Conservation (phyloP, 2,329 filamentous ascomycete species). For the Penicillium sp. region DNA sequence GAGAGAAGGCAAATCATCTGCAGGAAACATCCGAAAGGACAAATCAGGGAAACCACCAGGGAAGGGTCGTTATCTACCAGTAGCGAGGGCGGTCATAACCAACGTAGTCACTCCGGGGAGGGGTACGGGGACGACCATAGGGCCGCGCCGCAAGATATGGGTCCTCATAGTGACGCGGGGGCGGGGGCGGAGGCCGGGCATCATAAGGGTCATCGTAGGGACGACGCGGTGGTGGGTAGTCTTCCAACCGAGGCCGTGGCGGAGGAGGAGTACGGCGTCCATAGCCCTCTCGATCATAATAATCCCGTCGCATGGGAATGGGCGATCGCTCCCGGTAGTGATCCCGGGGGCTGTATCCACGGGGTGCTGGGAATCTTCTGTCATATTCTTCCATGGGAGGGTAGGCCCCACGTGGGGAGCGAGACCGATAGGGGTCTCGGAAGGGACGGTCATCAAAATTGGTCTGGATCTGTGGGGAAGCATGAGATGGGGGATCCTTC, state of each 20-base stretch:
- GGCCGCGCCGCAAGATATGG: conserved; percentile 59
- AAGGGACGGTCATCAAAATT: conserved; percentile 65
- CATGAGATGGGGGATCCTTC: conserved; percentile 31
- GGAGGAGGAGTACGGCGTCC: conserved; percentile 81
- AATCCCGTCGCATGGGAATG: conserved; percentile 70
- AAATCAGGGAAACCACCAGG: conserved; percentile 1
- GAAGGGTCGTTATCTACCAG: conserved; percentile 37
- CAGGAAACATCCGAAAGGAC: conserved; percentile 18
- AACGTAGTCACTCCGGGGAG: conserved; percentile 42
- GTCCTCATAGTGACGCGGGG: conserved; percentile 57
- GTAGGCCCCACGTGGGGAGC: conserved; percentile 70
- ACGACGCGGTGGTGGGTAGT: conserved; percentile 65
- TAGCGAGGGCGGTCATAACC: conserved; percentile 47
- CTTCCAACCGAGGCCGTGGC: conserved; percentile 73
- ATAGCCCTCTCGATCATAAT: conserved; percentile 78
- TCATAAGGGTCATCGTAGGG: conserved; percentile 63
- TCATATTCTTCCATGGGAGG: conserved; percentile 77
- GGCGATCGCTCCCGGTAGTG: conserved; percentile 84
- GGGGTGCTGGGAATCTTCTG: conserved; percentile 73
- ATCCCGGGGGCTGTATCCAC: conserved; percentile 81
- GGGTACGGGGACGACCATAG: conserved; percentile 51
- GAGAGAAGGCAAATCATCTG: conserved; percentile 11
- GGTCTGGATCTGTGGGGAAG: conserved; percentile 60
- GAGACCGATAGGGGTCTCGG: conserved; percentile 71
- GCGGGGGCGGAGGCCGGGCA: conserved; percentile 49